Conservation (phyloP, 164 flowering plant species). For the grape (Vitis vinifera) region DNA sequence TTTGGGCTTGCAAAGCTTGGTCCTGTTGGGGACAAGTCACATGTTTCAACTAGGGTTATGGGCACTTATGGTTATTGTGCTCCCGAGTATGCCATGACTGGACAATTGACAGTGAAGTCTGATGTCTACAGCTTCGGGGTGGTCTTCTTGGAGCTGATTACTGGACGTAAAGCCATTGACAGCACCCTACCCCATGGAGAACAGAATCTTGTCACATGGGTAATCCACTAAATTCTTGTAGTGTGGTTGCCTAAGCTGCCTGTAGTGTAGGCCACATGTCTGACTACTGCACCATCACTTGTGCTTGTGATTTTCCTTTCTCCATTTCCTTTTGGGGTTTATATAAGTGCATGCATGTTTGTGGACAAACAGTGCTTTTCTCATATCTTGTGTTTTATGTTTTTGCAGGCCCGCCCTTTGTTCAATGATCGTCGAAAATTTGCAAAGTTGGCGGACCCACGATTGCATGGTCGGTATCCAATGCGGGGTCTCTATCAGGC, state of each 20-base stretch:
- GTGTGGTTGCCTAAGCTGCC: neutral
- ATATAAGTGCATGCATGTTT: neutral
- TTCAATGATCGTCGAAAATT: conserved; percentile 58
- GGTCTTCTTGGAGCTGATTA: conserved; percentile 51
- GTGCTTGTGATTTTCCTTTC: neutral
- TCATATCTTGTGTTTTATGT: conserved; percentile 1
- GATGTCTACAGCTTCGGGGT: conserved; percentile 62
- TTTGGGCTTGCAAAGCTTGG: conserved; percentile 64
- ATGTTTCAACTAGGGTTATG: conserved; percentile 59
- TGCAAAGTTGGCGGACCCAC: conserved; percentile 58
- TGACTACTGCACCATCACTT: no score
- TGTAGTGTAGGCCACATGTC: neutral
- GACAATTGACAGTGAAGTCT: conserved; percentile 53
- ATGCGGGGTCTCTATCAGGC: conserved; percentile 67
- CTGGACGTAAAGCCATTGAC: conserved; percentile 56
- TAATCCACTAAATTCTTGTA: conserved; percentile 13
- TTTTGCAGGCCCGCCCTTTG: conserved; percentile 59
- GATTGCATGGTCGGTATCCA: conserved; percentile 54
- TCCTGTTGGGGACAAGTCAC: conserved; percentile 55
- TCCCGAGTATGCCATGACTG: conserved; percentile 61
- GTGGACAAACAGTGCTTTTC: no score
- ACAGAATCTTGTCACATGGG: conserved; percentile 59
- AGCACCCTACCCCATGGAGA: conserved; percentile 40
- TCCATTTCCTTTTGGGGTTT: no score
- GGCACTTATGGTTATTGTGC: conserved; percentile 65